Conservation (phyloP, 345 rosid genomes). For the Rhodomyrtus tomentosa region DNA sequence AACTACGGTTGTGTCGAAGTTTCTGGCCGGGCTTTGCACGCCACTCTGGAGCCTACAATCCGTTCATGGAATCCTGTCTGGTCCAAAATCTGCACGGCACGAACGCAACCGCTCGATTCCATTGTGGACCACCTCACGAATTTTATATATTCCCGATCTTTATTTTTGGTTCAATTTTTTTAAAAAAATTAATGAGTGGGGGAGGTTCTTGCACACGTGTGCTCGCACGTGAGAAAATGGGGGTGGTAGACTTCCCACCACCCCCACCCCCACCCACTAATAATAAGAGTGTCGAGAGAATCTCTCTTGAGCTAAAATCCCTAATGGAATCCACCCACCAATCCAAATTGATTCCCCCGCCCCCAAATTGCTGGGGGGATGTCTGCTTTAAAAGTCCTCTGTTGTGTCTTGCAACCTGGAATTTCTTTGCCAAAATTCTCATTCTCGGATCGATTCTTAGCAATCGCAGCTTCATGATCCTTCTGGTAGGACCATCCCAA, state of each 20-base stretch:
- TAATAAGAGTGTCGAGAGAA: neutral
- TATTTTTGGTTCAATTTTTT: neutral
- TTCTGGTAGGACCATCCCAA: neutral
- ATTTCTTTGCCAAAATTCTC: neutral
- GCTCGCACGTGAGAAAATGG: slow-evolving; percentile 3
- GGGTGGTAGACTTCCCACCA: slow-evolving; percentile 20
- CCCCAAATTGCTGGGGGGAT: slow-evolving; percentile 12
- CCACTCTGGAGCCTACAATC: neutral
- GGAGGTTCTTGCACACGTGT: neutral
- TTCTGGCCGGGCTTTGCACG: neutral
- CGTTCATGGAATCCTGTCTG: neutral
- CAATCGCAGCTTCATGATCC: neutral
- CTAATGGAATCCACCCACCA: slow-evolving; percentile 3
- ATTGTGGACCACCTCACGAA: neutral
- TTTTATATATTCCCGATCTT: neutral
- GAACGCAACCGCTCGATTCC: neutral
- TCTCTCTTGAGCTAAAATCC: neutral
- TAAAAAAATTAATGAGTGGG: neutral
- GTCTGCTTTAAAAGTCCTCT: neutral
- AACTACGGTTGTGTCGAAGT: neutral
- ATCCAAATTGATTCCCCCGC: neutral
- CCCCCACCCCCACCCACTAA: neutral
- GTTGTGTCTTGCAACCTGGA: neutral
- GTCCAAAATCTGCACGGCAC: neutral
- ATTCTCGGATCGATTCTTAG: neutral